These are phyloP conservation scores for Metschnikowia peoriensis DNA, from an alignment of 805 yeast species.

Conservation along the genomic window DNA sequence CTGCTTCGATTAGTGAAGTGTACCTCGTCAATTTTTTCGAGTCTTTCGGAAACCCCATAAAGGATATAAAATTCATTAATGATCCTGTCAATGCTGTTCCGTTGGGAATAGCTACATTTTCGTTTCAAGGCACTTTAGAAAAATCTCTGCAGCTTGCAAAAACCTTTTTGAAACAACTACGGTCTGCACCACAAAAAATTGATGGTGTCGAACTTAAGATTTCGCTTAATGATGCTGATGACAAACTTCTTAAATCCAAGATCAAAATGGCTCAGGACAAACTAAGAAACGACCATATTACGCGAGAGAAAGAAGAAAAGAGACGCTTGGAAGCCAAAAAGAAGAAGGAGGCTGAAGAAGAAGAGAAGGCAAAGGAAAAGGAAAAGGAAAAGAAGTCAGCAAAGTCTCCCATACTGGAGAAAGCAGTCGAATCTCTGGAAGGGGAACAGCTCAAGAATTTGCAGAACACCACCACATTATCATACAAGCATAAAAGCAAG, in stretches of 20 bases:
- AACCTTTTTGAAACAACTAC: slow-evolving; percentile 26
- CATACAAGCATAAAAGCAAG: slow-evolving; percentile 30
- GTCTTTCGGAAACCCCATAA: slow-evolving; percentile 58
- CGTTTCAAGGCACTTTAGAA: slow-evolving; percentile 55
- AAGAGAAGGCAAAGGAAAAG: slow-evolving; percentile 8
- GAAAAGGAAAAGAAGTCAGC: slow-evolving; percentile 4
- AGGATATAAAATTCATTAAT: slow-evolving; percentile 54
- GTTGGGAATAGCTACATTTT: slow-evolving; percentile 64
- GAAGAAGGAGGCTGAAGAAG: slow-evolving; percentile 9
- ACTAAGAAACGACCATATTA: slow-evolving; percentile 23
- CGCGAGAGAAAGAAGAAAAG: slow-evolving; percentile 35
- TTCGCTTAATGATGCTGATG: slow-evolving; percentile 48
- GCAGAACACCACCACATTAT: slow-evolving; percentile 33
- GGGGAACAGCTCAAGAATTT: slow-evolving; percentile 3
- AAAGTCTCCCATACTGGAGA: neutral
- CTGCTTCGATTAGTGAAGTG: slow-evolving; percentile 48
- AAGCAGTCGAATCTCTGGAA: neutral
- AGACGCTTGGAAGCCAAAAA: slow-evolving; percentile 17
- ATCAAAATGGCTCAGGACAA: slow-evolving; percentile 28
- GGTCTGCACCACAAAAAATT: slow-evolving; percentile 34
- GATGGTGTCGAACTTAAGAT: slow-evolving; percentile 55
- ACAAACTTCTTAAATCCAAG: slow-evolving; percentile 34
- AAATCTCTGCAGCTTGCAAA: slow-evolving; percentile 42
- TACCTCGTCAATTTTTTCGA: slow-evolving; percentile 52
- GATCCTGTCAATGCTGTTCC: slow-evolving; percentile 81